A percentile compares a stretch with the other conserved stretches of the same genome.
phyloP scores from a whole-genome alignment of 352 stramenopile species.

The Phytophthora cactorum region DNA sequence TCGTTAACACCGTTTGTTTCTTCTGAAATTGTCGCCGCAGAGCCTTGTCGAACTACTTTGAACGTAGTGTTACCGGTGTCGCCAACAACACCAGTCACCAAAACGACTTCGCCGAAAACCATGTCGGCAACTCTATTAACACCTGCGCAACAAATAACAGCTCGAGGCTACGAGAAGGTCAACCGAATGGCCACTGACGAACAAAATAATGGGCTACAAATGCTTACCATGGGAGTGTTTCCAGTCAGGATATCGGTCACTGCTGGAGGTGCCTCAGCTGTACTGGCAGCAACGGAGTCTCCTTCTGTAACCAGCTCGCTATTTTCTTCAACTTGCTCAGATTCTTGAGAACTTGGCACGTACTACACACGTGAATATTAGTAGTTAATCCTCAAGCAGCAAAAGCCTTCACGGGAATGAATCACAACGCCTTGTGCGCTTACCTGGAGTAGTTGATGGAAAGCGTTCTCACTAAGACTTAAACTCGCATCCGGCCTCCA shows the following conservation, averaged over 20 bases:
- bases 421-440: background rate
- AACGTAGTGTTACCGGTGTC: conserved; percentile 57
- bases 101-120: conserved; percentile 43
- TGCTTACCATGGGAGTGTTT: conserved; percentile 12
- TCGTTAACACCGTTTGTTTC: conserved; percentile 34
- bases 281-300: conserved; percentile 11
- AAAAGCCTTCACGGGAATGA: background rate
- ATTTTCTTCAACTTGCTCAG: conserved; percentile 23
- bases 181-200: conserved; percentile 12
- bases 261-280: conserved; percentile 1
- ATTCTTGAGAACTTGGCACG: conserved; percentile 15
- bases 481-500: conserved; percentile 25
- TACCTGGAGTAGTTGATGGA: conserved; percentile 50
- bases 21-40: conserved; percentile 49
- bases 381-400: background rate
- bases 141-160: conserved; percentile 47
- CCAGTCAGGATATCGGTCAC: conserved; percentile 3
- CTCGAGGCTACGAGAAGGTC: conserved; percentile 43
- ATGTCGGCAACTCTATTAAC: conserved; percentile 25
- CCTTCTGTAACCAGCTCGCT: conserved; percentile 14
- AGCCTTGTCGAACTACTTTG: conserved; percentile 49
- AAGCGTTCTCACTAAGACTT: conserved; percentile 37
- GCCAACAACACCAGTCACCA: conserved; percentile 55
- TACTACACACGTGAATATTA: conserved; percentile 17
- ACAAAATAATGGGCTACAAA: background rate